Conservation (phyloP, 2,329 filamentous ascomycete genomes). For the Hypoxylon sp. region DNA sequence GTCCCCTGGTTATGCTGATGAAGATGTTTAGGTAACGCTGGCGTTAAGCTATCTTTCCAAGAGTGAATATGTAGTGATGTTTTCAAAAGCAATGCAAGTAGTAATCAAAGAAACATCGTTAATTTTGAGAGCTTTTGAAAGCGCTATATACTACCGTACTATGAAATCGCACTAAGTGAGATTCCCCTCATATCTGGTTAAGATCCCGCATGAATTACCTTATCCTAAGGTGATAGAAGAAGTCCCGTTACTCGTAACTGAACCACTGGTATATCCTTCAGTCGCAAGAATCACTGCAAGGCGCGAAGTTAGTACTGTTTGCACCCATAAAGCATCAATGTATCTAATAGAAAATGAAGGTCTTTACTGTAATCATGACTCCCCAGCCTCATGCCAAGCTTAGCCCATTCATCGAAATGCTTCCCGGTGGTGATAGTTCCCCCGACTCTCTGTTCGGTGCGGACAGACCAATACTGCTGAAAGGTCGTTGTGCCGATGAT, state of each 20-base stretch:
- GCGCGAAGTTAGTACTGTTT: neutral
- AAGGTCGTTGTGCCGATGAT: slow-evolving; percentile 70
- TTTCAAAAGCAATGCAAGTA: neutral
- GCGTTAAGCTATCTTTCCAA: neutral
- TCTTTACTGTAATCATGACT: slow-evolving; percentile 63
- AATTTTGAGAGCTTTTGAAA: neutral
- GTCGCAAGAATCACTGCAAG: slow-evolving; percentile 49
- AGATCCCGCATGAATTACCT: neutral
- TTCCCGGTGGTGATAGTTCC: slow-evolving; percentile 67
- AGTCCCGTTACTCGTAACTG: slow-evolving; percentile 46
- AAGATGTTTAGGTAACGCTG: slow-evolving; percentile 68
- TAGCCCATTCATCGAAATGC: slow-evolving; percentile 69
- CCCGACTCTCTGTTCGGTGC: slow-evolving; percentile 64
- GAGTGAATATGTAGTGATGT: no score
- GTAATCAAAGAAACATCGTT: neutral
- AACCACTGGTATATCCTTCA: slow-evolving; percentile 49
- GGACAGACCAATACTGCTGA: slow-evolving; percentile 66
- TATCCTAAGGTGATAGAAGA: slow-evolving; percentile 46
- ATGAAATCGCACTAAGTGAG: neutral
- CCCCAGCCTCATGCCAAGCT: slow-evolving; percentile 64
- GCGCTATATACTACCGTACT: neutral
- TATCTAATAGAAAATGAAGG: neutral
- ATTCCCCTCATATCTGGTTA: neutral
- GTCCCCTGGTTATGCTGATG: slow-evolving; percentile 80
- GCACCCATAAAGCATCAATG: neutral